Evolutionary conservation across 768 basidiomycete genomes (phyloP), one percentile per base, ranked within the genome.

Genomic region (Hygrocybe punicea): DNA sequence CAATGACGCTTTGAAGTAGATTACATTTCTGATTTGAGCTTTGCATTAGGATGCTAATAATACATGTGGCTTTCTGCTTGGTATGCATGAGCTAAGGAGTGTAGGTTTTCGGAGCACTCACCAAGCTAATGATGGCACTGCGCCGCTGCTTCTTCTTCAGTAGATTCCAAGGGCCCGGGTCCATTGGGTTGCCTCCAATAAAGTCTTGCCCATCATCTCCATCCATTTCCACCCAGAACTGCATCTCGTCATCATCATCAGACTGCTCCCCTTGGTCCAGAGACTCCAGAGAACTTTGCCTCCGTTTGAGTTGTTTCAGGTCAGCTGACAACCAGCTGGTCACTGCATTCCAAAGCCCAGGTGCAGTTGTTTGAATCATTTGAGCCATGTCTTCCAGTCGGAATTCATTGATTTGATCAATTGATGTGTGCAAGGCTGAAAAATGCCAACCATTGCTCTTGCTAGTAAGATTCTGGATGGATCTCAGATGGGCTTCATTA

Each of bases 21-120:
- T 70, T 70, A 53, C 59, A 60, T 11, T 50, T 53, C 3, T 48
- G 29, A 51, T 59, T 59, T 2, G 23, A 5, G 23, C 45, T 55
- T 17, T 59, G 45, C 45, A 59, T 47, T 2, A 59, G 10, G 17
- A 59, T 59, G 42, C 58, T 59, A 33, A 54, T 47, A 4, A 58
- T 48, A 39, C 10, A 39, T n/a, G n/a, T n/a, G 36, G 36, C 36
- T 39, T 39, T 39, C 36, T 39, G 36, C n/a, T 39, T 39, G 36
- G 36, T n/a, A 39, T 39, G n/a, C 10, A 39, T 9, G n/a, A n/a
- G 9, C 36, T 9, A n/a, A 39, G n/a, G 10, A 39, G 36, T n/a
- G 9, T 39, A n/a, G 9, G 36, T 39, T n/a, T 39, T n/a, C 9
- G 36, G 36, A n/a, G 36, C 10, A n/a, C n/a, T n/a, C n/a, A n/a